Conservation (phyloP, 306 rosid genomes). For the Amphicarpaea edgeworthii region DNA sequence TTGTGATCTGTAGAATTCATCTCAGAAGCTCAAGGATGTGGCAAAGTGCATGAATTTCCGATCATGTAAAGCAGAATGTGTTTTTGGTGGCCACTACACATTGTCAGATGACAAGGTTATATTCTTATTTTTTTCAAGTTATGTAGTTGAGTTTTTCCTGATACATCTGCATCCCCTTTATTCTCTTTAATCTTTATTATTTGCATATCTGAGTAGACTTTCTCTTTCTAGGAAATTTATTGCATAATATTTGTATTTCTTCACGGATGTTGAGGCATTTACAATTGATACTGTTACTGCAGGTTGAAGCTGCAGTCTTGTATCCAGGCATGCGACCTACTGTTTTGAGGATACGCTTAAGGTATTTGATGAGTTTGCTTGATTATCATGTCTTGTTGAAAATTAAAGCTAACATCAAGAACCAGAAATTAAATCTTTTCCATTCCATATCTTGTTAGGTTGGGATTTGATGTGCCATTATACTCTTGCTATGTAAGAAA, state of each 20-base stretch:
- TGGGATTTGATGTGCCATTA: conserved; percentile 30
- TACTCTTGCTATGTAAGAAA: conserved; percentile 26
- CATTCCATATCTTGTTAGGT: conserved; percentile 18
- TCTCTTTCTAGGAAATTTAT: conserved; percentile 30
- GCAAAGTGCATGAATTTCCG: conserved; percentile 91
- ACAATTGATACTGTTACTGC: conserved; percentile 41
- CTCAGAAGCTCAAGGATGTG: conserved; percentile 84
- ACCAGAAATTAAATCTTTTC: background rate
- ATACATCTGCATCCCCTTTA: background rate
- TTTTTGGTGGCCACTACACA: conserved; percentile 88
- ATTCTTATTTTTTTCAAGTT: conserved; percentile 34
- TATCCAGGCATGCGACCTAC: conserved; percentile 93
- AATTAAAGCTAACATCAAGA: conserved; percentile 30
- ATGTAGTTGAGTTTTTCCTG: conserved; percentile 15
- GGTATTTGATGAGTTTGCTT: conserved; percentile 56
- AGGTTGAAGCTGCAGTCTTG: conserved; percentile 96
- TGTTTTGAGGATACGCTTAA: conserved; percentile 87
- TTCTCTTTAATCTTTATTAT: conserved; percentile 13
- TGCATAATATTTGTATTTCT: conserved; percentile 23
- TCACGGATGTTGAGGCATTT: conserved; percentile 41
- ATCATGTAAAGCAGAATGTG: conserved; percentile 66
- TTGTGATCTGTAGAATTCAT: conserved; percentile 74
- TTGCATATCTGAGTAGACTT: conserved; percentile 12
- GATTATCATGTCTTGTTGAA: conserved; percentile 18
- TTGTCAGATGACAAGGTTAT: conserved; percentile 85